Evolutionary conservation across 2,329 filamentous ascomycete genomes (phyloP).

Genomic region (Sporothrix phasma): DNA sequence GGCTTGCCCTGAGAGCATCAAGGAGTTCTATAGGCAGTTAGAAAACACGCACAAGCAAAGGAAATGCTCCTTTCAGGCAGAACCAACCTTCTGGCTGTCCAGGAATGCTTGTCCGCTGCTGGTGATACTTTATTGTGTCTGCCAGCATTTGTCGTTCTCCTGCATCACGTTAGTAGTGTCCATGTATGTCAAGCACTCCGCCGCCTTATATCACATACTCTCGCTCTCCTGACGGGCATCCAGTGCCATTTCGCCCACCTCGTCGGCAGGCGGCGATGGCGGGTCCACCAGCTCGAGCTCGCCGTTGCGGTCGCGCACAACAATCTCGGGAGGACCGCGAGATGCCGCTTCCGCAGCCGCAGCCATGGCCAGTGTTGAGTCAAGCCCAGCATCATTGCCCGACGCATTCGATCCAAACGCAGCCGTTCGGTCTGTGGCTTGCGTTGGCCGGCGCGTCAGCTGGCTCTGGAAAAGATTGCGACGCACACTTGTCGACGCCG

Average conservation of each 20-base stretch:
- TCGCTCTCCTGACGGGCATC: conserved; percentile 50
- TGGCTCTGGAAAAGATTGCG: conserved; percentile 52
- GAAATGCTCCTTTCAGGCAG: not conserved
- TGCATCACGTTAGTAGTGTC: conserved; percentile 22
- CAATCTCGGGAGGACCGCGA: conserved; percentile 36
- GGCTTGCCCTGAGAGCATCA: conserved; percentile 57
- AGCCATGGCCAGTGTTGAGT: not conserved
- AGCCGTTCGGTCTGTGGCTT: conserved; percentile 28
- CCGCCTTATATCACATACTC: conserved; percentile 25
- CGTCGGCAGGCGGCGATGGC: conserved; percentile 42
- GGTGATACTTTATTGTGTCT: conserved; percentile 52
- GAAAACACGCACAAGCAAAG: not conserved
- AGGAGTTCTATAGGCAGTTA: conserved; percentile 48
- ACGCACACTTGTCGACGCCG: conserved; percentile 29
- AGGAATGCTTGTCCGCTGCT: conserved; percentile 43
- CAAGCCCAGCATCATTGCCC: not conserved
- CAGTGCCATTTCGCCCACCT: conserved; percentile 43
- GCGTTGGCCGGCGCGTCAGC: conserved; percentile 47
- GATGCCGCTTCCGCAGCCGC: not conserved
- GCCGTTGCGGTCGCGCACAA: conserved; percentile 52
- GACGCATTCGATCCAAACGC: conserved; percentile 33
- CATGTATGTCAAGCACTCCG: not conserved
- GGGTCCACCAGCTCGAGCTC: conserved; percentile 52
- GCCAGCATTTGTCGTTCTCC: conserved; percentile 50
- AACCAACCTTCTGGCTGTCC: conserved; percentile 54